Base-by-base conservation (phyloP, 345 rosid genomes). In the Mercurialis annua region DNA sequence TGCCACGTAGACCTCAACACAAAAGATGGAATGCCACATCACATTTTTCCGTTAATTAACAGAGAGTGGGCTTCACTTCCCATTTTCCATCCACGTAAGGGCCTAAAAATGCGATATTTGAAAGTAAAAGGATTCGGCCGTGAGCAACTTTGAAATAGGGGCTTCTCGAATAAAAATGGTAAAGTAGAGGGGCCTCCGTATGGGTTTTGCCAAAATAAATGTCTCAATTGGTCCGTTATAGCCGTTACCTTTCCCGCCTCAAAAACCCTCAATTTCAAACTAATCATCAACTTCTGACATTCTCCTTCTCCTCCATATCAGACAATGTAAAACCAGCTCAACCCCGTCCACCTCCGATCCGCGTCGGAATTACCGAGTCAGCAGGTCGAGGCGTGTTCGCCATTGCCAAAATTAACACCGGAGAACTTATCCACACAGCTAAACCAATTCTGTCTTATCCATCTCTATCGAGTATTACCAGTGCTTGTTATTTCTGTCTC, bases 361-460 rank as follows among this genome's bases (percentile, higher is more conserved):
- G 81, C 17, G 92, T 90, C 24, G 77, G 71, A 27, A 73, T 92
- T 64, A 92, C 97, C 1, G 87, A 72, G 77, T 80, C 89, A 54
- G 92, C 92, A 2, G 97, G 95, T 62, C 85, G 98, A 0, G 98
- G 89, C 69, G 92, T 92, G 58, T 92, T 88, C 80, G 86, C 98
- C 9, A 86, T 84, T 2, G 82, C 92, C 70, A 70, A 77, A 62
- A 90, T 92, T 70, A 67, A 73, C 2, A 82, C 82, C 30, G 92
- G 98, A 33, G 92, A 92, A 43, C 87, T 88, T 70, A 85, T 92
- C 55, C 98, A 92, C 79, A 85, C 91, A 6, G 98, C 98, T 0
- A 81, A 84, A 6, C 96, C 95, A 15, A 48, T 84, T 26, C 20
- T 86, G 34, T 65, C 86, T 69, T 84, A 71, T 66, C 96, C 96